These are phyloP conservation scores for Pinus tabuliformis DNA, from an alignment of 75 land plant genomes.

Conservation along the genomic window DNA sequence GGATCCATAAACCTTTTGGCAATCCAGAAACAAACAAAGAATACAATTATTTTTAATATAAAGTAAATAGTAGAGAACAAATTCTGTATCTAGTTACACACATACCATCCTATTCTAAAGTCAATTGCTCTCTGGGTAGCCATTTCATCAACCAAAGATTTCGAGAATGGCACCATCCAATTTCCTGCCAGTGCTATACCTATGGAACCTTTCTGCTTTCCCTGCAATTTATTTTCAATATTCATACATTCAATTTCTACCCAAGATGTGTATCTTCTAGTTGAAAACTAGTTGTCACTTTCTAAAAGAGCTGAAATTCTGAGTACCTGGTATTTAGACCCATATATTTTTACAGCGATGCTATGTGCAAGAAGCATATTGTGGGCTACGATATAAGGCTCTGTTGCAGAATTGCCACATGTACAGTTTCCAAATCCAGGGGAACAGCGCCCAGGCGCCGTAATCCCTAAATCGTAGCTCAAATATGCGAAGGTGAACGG, in stretches of 20 bases:
- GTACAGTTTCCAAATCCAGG: constrained; percentile 5
- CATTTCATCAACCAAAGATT: constrained; percentile 11
- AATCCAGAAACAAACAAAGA: background rate
- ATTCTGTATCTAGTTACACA: too few species aligned
- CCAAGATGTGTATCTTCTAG: too few species aligned
- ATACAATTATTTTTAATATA: too few species aligned
- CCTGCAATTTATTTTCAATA: constrained; percentile 15
- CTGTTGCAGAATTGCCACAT: constrained; percentile 7
- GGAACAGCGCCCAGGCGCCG: constrained; percentile 16
- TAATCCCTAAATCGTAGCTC: constrained; percentile 10
- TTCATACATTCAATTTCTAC: too few species aligned
- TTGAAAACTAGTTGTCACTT: too few species aligned
- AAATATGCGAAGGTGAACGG: background rate
- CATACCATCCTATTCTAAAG: constrained; percentile 31
- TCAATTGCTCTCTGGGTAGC: constrained; percentile 32
- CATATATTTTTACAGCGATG: too few species aligned
- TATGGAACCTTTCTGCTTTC: constrained; percentile 20
- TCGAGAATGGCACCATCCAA: constrained; percentile 33
- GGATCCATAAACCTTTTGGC: constrained; percentile 43
- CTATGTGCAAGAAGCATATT: background rate
- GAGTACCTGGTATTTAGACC: background rate
- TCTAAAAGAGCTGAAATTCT: too few species aligned
- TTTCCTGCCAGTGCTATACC: constrained; percentile 25
- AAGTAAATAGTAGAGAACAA: too few species aligned
- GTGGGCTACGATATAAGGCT: constrained; percentile 23